phyloP scores from a whole-genome alignment of 2,329 filamentous ascomycete genomes.

The Colletotrichum orbiculare region DNA sequence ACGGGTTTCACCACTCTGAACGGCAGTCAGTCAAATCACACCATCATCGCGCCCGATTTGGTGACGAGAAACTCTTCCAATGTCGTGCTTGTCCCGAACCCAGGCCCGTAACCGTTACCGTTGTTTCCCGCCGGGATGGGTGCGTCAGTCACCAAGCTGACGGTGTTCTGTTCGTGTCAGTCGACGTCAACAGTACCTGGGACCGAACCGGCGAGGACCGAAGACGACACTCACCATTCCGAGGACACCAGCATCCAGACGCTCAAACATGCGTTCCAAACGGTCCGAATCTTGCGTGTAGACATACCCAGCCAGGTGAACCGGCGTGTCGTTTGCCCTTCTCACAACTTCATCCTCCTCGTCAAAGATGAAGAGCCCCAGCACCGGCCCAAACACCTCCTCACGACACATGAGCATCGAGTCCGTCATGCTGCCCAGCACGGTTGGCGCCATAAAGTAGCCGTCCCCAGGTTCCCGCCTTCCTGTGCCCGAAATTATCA shows the following conservation, averaged over 20 bases:
- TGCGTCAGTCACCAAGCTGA: slow-evolving; percentile 21
- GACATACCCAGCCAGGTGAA: slow-evolving; percentile 81
- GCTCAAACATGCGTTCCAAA: slow-evolving; percentile 57
- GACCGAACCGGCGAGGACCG: background rate
- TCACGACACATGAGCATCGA: slow-evolving; percentile 76
- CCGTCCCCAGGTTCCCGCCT: slow-evolving; percentile 70
- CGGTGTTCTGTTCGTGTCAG: slow-evolving; percentile 28
- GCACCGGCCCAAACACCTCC: slow-evolving; percentile 82
- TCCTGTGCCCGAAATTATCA: slow-evolving; percentile 65
- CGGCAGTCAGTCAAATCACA: background rate
- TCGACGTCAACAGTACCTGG: background rate
- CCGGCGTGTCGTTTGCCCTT: slow-evolving; percentile 74
- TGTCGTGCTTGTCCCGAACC: slow-evolving; percentile 2
- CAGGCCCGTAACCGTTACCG: slow-evolving; percentile 20
- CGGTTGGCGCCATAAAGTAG: slow-evolving; percentile 79
- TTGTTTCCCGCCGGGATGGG: slow-evolving; percentile 6
- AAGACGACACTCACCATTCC: slow-evolving; percentile 52
- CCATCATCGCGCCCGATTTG: slow-evolving; percentile 28
- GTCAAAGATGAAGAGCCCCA: slow-evolving; percentile 76
- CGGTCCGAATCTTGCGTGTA: slow-evolving; percentile 63
- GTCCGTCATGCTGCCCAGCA: slow-evolving; percentile 74
- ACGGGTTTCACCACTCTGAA: too few relatives aligned
- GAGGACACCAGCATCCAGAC: slow-evolving; percentile 73
- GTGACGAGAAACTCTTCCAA: slow-evolving; percentile 31
- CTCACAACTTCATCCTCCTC: slow-evolving; percentile 77